Percentiles rank a stretch among this genome's conserved stretches.
phyloP scores from a whole-genome alignment of 108 stramenopile genomes.

The Nitzschia palea region DNA sequence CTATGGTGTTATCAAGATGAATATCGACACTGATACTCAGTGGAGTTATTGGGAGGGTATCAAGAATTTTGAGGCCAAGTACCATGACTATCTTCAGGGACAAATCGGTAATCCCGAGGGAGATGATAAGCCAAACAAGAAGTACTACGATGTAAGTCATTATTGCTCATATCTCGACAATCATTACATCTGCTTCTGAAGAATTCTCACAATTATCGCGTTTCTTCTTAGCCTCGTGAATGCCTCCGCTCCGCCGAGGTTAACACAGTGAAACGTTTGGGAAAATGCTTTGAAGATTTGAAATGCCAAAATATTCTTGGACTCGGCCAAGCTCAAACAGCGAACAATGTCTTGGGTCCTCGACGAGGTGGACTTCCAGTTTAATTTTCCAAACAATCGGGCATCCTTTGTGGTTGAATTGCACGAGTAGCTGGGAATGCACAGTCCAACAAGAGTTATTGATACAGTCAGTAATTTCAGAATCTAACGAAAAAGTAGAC shows the following conservation, averaged over 20 bases:
- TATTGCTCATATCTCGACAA: background rate
- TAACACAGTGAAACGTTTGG: constrained; percentile 82
- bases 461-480: no score
- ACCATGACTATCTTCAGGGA: constrained; percentile 81
- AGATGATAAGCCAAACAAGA: constrained; percentile 94
- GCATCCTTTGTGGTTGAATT: no score
- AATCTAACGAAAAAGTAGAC: no score
- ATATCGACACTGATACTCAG: constrained; percentile 97
- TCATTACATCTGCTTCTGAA: background rate
- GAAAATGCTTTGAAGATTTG: constrained; percentile 81
- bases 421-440: no score
- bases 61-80: constrained; percentile 73
- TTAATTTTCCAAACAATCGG: no score
- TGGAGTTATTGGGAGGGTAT: constrained; percentile 92
- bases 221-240: constrained; percentile 77
- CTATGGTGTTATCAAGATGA: constrained; percentile 95
- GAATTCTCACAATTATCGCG: background rate
- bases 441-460: no score
- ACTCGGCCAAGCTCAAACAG: constrained; percentile 51
- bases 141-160: constrained; percentile 89
- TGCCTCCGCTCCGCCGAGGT: constrained; percentile 90
- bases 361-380: constrained; percentile 87
- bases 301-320: constrained; percentile 87
- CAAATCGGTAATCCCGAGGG: constrained; percentile 98
- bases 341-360: constrained; percentile 76